phyloP scores from a whole-genome alignment of 768 basidiomycete species.

The Lentinula guzmanii region DNA sequence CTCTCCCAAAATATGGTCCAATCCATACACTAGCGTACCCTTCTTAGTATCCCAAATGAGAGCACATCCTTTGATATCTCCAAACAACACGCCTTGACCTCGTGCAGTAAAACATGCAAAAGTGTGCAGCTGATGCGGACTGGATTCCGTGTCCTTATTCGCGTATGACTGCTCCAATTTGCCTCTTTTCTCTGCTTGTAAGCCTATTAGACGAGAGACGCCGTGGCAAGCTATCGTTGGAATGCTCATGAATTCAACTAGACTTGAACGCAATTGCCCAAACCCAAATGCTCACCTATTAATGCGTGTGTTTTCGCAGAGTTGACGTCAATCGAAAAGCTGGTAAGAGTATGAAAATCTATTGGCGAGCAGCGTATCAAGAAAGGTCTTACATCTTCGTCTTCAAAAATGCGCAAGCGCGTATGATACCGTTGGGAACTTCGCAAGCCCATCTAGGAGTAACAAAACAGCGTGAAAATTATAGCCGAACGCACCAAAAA shows the following conservation, averaged over 20 bases:
- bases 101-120: slow-evolving; percentile 48
- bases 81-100: slow-evolving; percentile 53
- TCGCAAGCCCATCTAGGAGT: slow-evolving; percentile 57
- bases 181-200: slow-evolving; percentile 46
- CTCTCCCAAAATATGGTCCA: slow-evolving; percentile 45
- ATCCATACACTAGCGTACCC: slow-evolving; percentile 47
- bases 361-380: background rate
- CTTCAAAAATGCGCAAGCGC: slow-evolving; percentile 54
- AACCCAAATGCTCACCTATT: slow-evolving; percentile 22
- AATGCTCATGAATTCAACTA: background rate
- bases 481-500: background rate
- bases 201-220: slow-evolving; percentile 42
- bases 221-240: slow-evolving; percentile 18
- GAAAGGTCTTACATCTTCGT: slow-evolving; percentile 46
- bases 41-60: slow-evolving; percentile 59
- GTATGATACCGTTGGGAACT: slow-evolving; percentile 59
- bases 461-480: background rate
- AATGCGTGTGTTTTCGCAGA: slow-evolving; percentile 43
- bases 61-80: slow-evolving; percentile 45
- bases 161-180: slow-evolving; percentile 49
- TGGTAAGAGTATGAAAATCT: slow-evolving; percentile 15
- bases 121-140: slow-evolving; percentile 16
- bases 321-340: slow-evolving; percentile 50
- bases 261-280: background rate
- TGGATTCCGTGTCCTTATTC: slow-evolving; percentile 31